A percentile compares a stretch with the other conserved stretches of the same genome.
These are phyloP conservation scores for Jackrogersella minutella DNA, from an alignment of 495 filamentous ascomycete genomes.

Conservation along the genomic window DNA sequence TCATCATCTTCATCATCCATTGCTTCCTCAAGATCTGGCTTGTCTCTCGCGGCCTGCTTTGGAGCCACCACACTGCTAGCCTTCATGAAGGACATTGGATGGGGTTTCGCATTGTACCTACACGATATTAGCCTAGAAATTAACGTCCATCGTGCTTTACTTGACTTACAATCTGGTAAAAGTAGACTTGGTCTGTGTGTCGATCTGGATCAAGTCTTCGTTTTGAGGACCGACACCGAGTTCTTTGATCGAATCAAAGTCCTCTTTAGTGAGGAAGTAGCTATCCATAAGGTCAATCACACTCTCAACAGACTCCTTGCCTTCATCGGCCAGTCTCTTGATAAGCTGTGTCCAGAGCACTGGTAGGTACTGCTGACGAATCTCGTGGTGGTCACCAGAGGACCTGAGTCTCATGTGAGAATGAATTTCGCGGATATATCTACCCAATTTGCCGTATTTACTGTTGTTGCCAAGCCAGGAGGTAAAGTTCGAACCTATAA, in stretches of 20 bases:
- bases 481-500: conserved; percentile 74
- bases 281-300: conserved; percentile 92
- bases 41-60: conserved; percentile 75
- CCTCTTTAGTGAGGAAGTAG: conserved; percentile 95
- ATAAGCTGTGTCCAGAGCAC: conserved; percentile 85
- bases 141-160: background rate
- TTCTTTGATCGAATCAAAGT: conserved; percentile 92
- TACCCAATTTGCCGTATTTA: conserved; percentile 82
- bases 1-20: conserved; percentile 94
- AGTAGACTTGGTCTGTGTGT: conserved; percentile 81
- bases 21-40: conserved; percentile 94
- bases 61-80: conserved; percentile 75
- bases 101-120: conserved; percentile 85
- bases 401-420: conserved; percentile 93
- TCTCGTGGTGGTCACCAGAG: conserved; percentile 92
- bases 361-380: conserved; percentile 93
- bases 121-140: conserved; percentile 29
- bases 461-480: conserved; percentile 95
- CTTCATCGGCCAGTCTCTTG: conserved; percentile 71
- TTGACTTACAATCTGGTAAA: conserved; percentile 81
- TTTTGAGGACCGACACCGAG: conserved; percentile 87
- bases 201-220: conserved; percentile 75
- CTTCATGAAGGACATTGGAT: conserved; percentile 97
- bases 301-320: conserved; percentile 76
- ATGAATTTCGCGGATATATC: conserved; percentile 93